These are phyloP conservation scores for Kurtzmaniella cleridarum DNA, from an alignment of 805 yeast species.

Conservation along the genomic window DNA sequence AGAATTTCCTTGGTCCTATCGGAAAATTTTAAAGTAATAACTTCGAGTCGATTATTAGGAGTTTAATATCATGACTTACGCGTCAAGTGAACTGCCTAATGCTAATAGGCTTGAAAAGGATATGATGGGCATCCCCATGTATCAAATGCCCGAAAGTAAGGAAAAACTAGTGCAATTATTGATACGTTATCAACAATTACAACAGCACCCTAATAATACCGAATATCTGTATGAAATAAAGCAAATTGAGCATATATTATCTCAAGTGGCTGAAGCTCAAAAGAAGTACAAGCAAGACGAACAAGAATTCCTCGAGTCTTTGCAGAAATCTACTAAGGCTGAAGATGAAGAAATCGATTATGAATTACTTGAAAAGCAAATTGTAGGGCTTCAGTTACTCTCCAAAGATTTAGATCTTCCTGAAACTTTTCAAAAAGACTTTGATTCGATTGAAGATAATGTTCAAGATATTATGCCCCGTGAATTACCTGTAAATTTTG, in stretches of 20 bases:
- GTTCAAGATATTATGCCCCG: neutral
- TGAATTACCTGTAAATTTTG: neutral
- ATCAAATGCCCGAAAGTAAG: slow-evolving; percentile 16
- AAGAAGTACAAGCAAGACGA: slow-evolving; percentile 16
- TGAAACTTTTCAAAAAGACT: slow-evolving; percentile 37
- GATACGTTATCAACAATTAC: slow-evolving; percentile 19
- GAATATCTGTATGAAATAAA: slow-evolving; percentile 26
- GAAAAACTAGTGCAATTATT: slow-evolving; percentile 21
- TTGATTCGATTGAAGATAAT: slow-evolving; percentile 4
- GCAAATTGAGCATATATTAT: slow-evolving; percentile 39
- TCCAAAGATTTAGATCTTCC: slow-evolving; percentile 67
- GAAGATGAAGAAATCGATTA: slow-evolving; percentile 32
- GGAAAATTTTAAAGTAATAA: too few species aligned
- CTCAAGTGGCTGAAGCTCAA: slow-evolving; percentile 37
- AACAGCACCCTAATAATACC: slow-evolving; percentile 14
- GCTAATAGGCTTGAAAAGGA: neutral
- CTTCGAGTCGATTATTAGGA: too few species aligned
- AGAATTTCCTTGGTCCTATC: too few species aligned
- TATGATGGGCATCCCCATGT: neutral
- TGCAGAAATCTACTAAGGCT: slow-evolving; percentile 12
- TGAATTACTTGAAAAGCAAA: slow-evolving; percentile 49
- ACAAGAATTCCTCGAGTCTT: neutral
- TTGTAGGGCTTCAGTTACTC: slow-evolving; percentile 58
- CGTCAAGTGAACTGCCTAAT: neutral
- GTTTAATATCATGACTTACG: neutral